These are phyloP conservation scores for Candida insectalens DNA, from an alignment of 805 yeast species.

Conservation along the genomic window DNA sequence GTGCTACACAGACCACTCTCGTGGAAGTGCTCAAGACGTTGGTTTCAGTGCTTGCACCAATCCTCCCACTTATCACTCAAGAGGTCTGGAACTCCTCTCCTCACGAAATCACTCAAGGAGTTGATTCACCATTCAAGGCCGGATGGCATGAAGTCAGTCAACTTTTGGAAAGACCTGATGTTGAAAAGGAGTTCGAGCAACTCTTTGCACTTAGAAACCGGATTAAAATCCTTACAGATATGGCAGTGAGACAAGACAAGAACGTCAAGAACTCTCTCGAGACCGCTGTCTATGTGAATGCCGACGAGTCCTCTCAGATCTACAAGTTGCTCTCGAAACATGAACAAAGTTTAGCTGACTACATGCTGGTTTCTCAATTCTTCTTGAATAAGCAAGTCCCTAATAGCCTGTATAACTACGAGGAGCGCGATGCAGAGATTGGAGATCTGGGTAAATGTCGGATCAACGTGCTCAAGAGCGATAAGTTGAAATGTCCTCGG, in stretches of 20 bases:
- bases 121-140: slow-evolving; percentile 36
- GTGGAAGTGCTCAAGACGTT: slow-evolving; percentile 49
- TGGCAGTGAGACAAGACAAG: slow-evolving; percentile 41
- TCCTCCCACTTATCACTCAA: slow-evolving; percentile 76
- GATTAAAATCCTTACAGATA: slow-evolving; percentile 44
- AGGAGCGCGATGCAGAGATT: slow-evolving; percentile 17
- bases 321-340: slow-evolving; percentile 14
- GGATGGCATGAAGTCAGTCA: slow-evolving; percentile 27
- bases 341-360: slow-evolving; percentile 41
- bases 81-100: slow-evolving; percentile 72
- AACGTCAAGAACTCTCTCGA: slow-evolving; percentile 52
- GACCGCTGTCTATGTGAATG: slow-evolving; percentile 32
- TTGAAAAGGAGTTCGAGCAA: slow-evolving; percentile 34
- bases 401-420: slow-evolving; percentile 16
- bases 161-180: slow-evolving; percentile 13
- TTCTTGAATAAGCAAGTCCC: slow-evolving; percentile 17
- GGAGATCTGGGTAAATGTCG: slow-evolving; percentile 19
- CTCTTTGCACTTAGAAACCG: slow-evolving; percentile 40
- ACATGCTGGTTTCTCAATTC: slow-evolving; percentile 57
- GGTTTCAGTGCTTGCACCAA: slow-evolving; percentile 64
- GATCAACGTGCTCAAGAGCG: slow-evolving; percentile 28
- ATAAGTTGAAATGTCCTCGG: slow-evolving; percentile 69
- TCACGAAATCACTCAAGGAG: slow-evolving; percentile 14
- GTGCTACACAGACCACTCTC: slow-evolving; percentile 58
- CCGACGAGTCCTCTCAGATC: slow-evolving; percentile 6